Base-by-base conservation (phyloP, 768 basidiomycete genomes). In the Cubamyces lactineus region DNA sequence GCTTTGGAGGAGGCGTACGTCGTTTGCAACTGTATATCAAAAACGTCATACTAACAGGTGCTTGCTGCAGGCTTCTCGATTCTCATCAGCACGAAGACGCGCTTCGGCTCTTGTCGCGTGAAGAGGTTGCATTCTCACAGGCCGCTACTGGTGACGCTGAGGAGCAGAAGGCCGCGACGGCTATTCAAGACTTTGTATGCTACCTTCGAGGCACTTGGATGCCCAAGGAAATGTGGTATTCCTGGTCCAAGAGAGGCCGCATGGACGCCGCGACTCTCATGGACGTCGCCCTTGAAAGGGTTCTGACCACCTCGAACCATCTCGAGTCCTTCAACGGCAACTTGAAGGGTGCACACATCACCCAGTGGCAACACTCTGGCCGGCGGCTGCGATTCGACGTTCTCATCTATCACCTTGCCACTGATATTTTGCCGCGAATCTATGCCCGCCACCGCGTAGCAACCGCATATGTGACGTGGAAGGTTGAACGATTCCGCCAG, bases 251-350 rank as follows among this genome's bases (percentile, higher is more conserved):
- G 7, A 64, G 40, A 19, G 74, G 73, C 0, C 71, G 73, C 0
- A 9, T 46, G 3, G 34, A 53, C 5, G 77, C 76, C 11, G 73
- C 76, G 0, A 26, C 39, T 2, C 47, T 64, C 0, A 47, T 78
- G 6, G 50, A 54, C 0, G 45, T 61, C 11, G 26, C 61, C 1
- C 46, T 78, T 16, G 70, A 75, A 0, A 69, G 65, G 2, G 70
- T 80, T 1, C 28, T 78, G 7, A 67, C 74, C 0, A 79, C 78
- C 5, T 78, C 76, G 23, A 79, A 79, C 48, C 77, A 78, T 53
- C 70, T 79, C 8, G 76, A 80, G 62, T 72, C 74, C 1, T 78
- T 79, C 66, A 79, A 79, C 53, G 64, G 71, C 5, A 42, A 72
- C 15, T 59, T 79, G 1, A 78, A 80, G 64, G 45, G 63, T 2